These are phyloP conservation scores for Phytophthora parvispora DNA, from an alignment of 352 stramenopile species.

Conservation along the genomic window DNA sequence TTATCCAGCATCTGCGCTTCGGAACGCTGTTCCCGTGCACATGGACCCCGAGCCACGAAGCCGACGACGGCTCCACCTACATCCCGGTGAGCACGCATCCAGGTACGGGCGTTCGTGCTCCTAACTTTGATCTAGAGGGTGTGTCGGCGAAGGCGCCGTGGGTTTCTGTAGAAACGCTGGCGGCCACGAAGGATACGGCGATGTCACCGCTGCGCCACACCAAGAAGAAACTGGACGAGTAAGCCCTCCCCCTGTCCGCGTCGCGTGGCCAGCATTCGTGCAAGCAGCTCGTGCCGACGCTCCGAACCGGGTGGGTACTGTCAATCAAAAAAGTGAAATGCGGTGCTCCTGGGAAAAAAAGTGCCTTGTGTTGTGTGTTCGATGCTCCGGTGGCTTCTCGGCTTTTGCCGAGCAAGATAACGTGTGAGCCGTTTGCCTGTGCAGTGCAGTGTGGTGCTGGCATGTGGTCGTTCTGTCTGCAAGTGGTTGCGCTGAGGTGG, in stretches of 20 bases:
- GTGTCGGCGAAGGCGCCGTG: constrained; percentile 74
- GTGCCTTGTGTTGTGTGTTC: constrained; percentile 27
- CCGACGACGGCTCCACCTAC: constrained; percentile 57
- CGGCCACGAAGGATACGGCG: constrained; percentile 51
- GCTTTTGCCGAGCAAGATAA: constrained; percentile 24
- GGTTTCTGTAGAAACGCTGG: constrained; percentile 67
- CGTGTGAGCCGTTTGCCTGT: constrained; percentile 29
- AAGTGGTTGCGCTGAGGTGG: constrained; percentile 11
- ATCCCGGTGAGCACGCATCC: constrained; percentile 69
- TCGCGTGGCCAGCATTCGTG: constrained; percentile 15
- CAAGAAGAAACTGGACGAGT: constrained; percentile 42
- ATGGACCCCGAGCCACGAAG: constrained; percentile 72
- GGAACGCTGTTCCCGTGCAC: constrained; percentile 93
- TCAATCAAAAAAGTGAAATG: constrained; percentile 42
- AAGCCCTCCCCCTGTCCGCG: constrained; percentile 2
- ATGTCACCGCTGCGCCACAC: constrained; percentile 53
- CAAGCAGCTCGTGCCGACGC: constrained; percentile 17
- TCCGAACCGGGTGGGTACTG: constrained; percentile 42
- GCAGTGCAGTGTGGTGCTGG: constrained; percentile 11
- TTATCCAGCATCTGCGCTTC: constrained; percentile 99
- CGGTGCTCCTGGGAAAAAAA: constrained; percentile 26
- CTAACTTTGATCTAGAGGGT: constrained; percentile 76
- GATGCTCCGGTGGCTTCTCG: constrained; percentile 6
- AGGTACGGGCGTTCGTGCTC: constrained; percentile 65
- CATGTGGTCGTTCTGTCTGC: constrained; percentile 12